Base-by-base conservation (phyloP, 805 yeast genomes). In the Schwanniomyces vanrijiae region DNA sequence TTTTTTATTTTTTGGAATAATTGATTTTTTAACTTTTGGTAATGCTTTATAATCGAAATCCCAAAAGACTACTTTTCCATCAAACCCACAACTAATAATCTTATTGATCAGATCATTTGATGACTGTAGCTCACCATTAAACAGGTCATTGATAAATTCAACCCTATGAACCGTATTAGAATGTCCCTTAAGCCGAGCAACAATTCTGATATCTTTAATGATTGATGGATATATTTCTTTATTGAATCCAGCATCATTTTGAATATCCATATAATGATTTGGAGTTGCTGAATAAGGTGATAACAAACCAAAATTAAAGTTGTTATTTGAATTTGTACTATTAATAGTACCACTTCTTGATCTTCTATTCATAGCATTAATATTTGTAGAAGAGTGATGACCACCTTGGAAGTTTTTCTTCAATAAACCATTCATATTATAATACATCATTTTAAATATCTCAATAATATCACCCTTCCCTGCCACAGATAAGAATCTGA, bases 401-500 rank as follows among this genome's bases (percentile, higher is more conserved):
- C 14, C 43, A 35, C 33, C 46, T 1, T 44, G 38, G 10, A 46
- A 21, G 19, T 49, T 50, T 29, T 55, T 60, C 41, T 47, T 53
- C 39, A 71, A 51, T 14, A 72, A 52, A 2, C 69, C 71, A 50
- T 62, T 66, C 25, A 72, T 66, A 49, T 72, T 72, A 54, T 70
- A 72, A 58, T 71, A 73, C 37, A 67, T 64, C 62, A 73, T 56
- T 44, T 65, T 64, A 53, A 70, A 72, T 6, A 71, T 58, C 48
- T 72, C 77, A 31, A 73, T 66, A 37, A 71, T 51, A 47, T 82
- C 84, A 34, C 85, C 88, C 13, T 80, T 81, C 72, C 62, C 86
- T 64, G 59, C 85, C 3, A 71, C 51, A 19, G 66, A 59, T 19
- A 80, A 58, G 50, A 75, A 80, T 49, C 69, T 73, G 29, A 71